A percentile compares a stretch with the other conserved stretches of the same genome.
These are phyloP conservation scores for Psilocybe azurescens DNA, from an alignment of 768 basidiomycete genomes.

Conservation along the genomic window DNA sequence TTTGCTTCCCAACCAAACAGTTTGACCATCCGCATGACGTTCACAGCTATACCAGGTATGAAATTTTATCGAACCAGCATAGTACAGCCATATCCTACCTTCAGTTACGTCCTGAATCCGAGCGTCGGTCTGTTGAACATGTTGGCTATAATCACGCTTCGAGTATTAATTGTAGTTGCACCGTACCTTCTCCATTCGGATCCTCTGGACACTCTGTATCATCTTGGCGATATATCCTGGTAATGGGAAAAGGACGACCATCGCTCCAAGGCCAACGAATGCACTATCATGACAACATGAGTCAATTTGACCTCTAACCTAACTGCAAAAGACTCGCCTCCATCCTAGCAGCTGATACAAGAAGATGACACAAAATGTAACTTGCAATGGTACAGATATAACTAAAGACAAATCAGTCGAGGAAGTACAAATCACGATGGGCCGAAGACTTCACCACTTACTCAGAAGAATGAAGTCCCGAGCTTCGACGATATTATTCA, in stretches of 20 bases:
- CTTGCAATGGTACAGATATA: constrained; percentile 47
- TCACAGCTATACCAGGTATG: constrained; percentile 38
- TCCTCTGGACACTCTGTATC: constrained; percentile 50
- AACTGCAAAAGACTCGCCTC: constrained; percentile 34
- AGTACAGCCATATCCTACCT: constrained; percentile 32
- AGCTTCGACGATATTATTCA: constrained; percentile 40
- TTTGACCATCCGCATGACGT: constrained; percentile 70
- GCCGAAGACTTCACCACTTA: not conserved
- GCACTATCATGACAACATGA: constrained; percentile 32
- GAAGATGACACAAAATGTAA: constrained; percentile 45
- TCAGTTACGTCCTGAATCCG: constrained; percentile 62
- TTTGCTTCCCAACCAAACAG: constrained; percentile 72
- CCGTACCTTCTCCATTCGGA: constrained; percentile 47
- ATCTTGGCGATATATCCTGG: constrained; percentile 59
- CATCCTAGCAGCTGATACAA: constrained; percentile 51
- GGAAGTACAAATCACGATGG: not conserved
- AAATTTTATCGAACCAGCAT: not conserved
- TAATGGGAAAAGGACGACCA: constrained; percentile 57
- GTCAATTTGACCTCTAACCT: too few relatives aligned
- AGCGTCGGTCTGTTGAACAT: constrained; percentile 45
- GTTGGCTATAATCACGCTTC: not conserved
- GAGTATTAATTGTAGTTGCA: constrained; percentile 13
- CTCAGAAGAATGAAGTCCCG: constrained; percentile 24
- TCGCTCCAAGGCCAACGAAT: constrained; percentile 59
- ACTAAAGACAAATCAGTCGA: constrained; percentile 24